These are phyloP conservation scores for Phytophthora melonis DNA, from an alignment of 352 stramenopile genomes.

Conservation along the genomic window DNA sequence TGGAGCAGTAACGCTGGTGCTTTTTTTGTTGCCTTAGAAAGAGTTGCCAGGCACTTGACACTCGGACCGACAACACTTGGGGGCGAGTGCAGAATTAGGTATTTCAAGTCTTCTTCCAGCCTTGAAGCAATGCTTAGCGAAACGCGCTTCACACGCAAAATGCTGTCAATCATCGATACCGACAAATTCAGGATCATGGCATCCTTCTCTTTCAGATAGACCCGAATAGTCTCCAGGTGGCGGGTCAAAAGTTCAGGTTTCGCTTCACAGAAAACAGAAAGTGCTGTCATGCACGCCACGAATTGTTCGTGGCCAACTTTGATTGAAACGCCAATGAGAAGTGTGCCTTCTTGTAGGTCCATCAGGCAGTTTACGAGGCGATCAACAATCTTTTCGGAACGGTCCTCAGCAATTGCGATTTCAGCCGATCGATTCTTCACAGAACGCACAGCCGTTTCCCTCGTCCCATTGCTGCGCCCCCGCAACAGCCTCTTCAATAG, in stretches of 20 bases:
- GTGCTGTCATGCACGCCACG: slow-evolving; percentile 78
- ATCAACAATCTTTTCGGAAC: slow-evolving; percentile 72
- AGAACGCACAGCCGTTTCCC: slow-evolving; percentile 19
- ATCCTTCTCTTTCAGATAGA: slow-evolving; percentile 77
- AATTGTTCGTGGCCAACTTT: slow-evolving; percentile 68
- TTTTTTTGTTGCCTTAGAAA: slow-evolving; percentile 56
- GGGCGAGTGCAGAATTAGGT: slow-evolving; percentile 66
- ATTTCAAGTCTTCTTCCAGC: slow-evolving; percentile 73
- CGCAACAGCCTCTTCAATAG: slow-evolving; percentile 70
- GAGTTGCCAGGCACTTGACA: slow-evolving; percentile 75
- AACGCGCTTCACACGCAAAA: slow-evolving; percentile 69
- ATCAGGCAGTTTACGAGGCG: slow-evolving; percentile 73
- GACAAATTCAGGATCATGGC: slow-evolving; percentile 68
- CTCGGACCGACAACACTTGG: slow-evolving; percentile 87
- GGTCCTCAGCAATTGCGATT: slow-evolving; percentile 54
- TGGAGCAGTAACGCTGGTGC: slow-evolving; percentile 56
- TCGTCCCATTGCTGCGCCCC: slow-evolving; percentile 32
- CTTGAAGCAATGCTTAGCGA: slow-evolving; percentile 48
- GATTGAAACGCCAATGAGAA: slow-evolving; percentile 66
- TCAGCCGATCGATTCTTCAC: slow-evolving; percentile 62
- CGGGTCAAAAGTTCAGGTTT: slow-evolving; percentile 59
- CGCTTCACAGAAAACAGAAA: slow-evolving; percentile 81
- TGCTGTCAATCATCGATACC: slow-evolving; percentile 68
- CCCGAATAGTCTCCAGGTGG: slow-evolving; percentile 76
- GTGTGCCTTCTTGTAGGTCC: slow-evolving; percentile 74